These are phyloP conservation scores for Paspalum vaginatum DNA, from an alignment of 176 grass and related monocot genomes.

Conservation along the genomic window DNA sequence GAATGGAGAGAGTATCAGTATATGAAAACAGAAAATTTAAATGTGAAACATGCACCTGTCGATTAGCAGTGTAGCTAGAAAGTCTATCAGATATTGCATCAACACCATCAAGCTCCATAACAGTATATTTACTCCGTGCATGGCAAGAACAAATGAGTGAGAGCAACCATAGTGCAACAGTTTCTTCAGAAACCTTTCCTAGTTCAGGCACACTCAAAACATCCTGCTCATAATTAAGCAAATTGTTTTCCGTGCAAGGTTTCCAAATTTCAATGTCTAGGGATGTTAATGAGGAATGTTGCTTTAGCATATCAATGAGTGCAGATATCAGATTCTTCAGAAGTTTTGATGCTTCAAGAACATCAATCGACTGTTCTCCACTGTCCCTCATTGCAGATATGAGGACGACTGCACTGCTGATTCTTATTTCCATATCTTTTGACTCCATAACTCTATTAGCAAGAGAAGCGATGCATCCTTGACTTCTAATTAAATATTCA, in stretches of 20 bases:
- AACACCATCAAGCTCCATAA: conserved; percentile 83
- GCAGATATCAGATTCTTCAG: conserved; percentile 69
- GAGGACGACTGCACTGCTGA: conserved; percentile 68
- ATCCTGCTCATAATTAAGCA: conserved; percentile 59
- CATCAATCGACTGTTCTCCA: conserved; percentile 62
- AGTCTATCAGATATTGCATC: conserved; percentile 80
- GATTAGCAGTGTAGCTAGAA: conserved; percentile 60
- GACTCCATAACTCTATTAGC: conserved; percentile 74
- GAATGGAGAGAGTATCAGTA: not conserved
- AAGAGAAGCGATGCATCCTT: conserved; percentile 77
- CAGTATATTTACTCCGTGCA: conserved; percentile 59
- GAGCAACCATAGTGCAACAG: conserved; percentile 81
- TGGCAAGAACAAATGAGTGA: conserved; percentile 77
- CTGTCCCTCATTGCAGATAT: conserved; percentile 71
- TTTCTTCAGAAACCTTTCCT: conserved; percentile 67
- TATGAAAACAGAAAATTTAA: conserved; percentile 36
- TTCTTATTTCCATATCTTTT: conserved; percentile 68
- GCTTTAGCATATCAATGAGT: conserved; percentile 81
- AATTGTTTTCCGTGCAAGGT: conserved; percentile 58
- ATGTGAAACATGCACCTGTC: conserved; percentile 58
- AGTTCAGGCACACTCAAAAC: conserved; percentile 61
- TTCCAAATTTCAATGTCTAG: conserved; percentile 77
- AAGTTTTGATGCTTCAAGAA: conserved; percentile 69
- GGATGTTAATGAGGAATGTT: conserved; percentile 51
- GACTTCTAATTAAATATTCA: conserved; percentile 72